Evolutionary conservation across 441 rosid genomes (phyloP), one percentile per base, ranked within the genome.

Genomic region (Populus hybrid): DNA sequence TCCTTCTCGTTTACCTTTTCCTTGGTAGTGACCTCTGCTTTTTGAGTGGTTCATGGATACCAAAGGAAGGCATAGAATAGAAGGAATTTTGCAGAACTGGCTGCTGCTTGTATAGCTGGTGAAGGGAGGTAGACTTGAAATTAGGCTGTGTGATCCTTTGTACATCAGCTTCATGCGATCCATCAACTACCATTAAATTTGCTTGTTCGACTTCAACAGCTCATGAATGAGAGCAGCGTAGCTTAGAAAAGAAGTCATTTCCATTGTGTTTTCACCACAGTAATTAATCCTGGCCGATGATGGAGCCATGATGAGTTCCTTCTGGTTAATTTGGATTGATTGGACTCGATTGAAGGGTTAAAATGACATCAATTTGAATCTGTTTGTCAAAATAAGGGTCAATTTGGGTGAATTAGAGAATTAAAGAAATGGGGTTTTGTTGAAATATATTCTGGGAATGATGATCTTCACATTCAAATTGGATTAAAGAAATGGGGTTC

Each of bases 21-120:
- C 26, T 30, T n/a, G 24, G 26, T 70, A 35, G 18, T 69, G 16
- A 46, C 32, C 24, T 23, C n/a, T 11, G 40, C 14, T 40, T 59
- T 77, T 74, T 57, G 35, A 59, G 61, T 75, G 68, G 80, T 38
- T 77, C 81, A 81, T 76, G 86, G 81, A 76, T 63, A 59, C 76
- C 23, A 57, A 50, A 70, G 6, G 5, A 24, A 0, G 35, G 46
- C 46, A 38, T 16, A 67, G 69, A 81, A 72, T 69, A 36, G 76
- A 74, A 73, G 79, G 54, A 67, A 65, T 76, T 76, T 35, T 73
- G 78, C 32, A 32, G 75, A 67, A 76, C 65, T 68, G 73, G 79
- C 78, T 73, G 79, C 78, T 73, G 76, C 35, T 78, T 84, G 82
- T 85, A 68, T 70, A 73, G 82, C 69, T 74, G 73, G 71, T 66